Base-by-base conservation (phyloP, 2,329 filamentous ascomycete genomes). In the Bipolaris bicolor region DNA sequence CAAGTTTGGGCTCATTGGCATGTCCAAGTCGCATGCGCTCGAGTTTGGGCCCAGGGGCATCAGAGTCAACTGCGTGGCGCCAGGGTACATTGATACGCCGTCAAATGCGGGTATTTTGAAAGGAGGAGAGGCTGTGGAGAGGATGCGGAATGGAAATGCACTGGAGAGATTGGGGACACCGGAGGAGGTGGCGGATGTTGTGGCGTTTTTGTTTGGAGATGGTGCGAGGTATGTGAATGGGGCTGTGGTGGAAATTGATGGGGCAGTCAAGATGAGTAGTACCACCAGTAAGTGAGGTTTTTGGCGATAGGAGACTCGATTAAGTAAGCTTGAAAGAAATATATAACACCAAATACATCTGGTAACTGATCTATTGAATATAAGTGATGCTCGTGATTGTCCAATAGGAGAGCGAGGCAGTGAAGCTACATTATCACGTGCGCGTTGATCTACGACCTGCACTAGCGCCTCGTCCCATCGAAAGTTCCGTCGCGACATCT, bases 111-210 rank as follows among this genome's bases (percentile, higher is more conserved):
- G 78, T 4, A 80, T 84, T 31, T 76, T 82, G 1, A 78, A 75
- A 49, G 83, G 83, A 0, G 73, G 76, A 0, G 80, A 81, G 44
- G 77, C 75, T 1, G 75, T 81, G 6, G 68, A 76, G 61, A 69
- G 70, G 61, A 75, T 79, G 72, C 61, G 71, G 40, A 64, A 68
- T 47, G 76, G 75, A 49, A 77, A 79, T 60, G 77, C 78, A 39
- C 60, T 81, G 63, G 78, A 74, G 52, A 71, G 79, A 48, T 61
- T 82, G 64, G 81, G 80, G 0, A 77, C 72, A 36, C 71, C 79
- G 1, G 79, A 78, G 49, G 82, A 84, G 66, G 76, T 83, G 24
- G 81, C 80, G 34, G 80, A 82, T 71, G 79, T 82, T 9, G 80
- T 82, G 20, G 76, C 77, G 7, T 83, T 82, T 66, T 67, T 83